These are phyloP conservation scores for Penicillium sp. DNA, from an alignment of 2,329 filamentous ascomycete species.

Conservation along the genomic window DNA sequence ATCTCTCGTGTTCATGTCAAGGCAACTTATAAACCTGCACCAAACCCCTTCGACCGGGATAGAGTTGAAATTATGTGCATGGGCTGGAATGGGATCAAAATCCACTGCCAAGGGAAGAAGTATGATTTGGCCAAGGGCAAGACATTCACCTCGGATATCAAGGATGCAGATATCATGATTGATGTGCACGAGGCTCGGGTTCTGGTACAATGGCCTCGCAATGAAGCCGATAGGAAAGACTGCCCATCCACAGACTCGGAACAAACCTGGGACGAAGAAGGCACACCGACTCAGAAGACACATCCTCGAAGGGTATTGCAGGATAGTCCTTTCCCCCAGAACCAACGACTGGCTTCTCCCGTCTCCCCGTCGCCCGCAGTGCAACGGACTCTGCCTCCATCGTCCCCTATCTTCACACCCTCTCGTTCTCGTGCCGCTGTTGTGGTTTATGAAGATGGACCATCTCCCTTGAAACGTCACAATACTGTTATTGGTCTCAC, in stretches of 20 bases:
- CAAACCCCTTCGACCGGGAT: slow-evolving; percentile 66
- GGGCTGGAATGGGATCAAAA: slow-evolving; percentile 92
- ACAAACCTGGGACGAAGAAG: slow-evolving; percentile 65
- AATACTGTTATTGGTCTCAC: slow-evolving; percentile 24
- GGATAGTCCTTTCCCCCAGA: slow-evolving; percentile 57
- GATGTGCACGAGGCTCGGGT: slow-evolving; percentile 93
- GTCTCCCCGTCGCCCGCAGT: slow-evolving; percentile 67
- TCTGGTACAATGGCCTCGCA: slow-evolving; percentile 79
- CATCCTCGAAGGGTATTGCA: slow-evolving; percentile 29
- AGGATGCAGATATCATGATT: slow-evolving; percentile 86
- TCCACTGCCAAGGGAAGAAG: slow-evolving; percentile 85
- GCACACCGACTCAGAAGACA: slow-evolving; percentile 37
- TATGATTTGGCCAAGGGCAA: slow-evolving; percentile 87
- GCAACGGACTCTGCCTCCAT: slow-evolving; percentile 45
- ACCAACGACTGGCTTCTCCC: slow-evolving; percentile 67
- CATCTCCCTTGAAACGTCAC: slow-evolving; percentile 53
- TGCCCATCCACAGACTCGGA: slow-evolving; percentile 59
- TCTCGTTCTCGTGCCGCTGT: slow-evolving; percentile 46
- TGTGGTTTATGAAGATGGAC: slow-evolving; percentile 72
- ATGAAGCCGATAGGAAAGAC: slow-evolving; percentile 49
- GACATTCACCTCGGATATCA: slow-evolving; percentile 84
- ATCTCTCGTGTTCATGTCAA: slow-evolving; percentile 93
- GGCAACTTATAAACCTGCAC: slow-evolving; percentile 74
- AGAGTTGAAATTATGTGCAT: slow-evolving; percentile 86
- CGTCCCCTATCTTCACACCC: slow-evolving; percentile 44